A percentile compares a stretch with the other conserved stretches of the same genome.
These are phyloP conservation scores for Coccomyxa sp. DNA, from an alignment of 139 green algal genomes.

Conservation along the genomic window DNA sequence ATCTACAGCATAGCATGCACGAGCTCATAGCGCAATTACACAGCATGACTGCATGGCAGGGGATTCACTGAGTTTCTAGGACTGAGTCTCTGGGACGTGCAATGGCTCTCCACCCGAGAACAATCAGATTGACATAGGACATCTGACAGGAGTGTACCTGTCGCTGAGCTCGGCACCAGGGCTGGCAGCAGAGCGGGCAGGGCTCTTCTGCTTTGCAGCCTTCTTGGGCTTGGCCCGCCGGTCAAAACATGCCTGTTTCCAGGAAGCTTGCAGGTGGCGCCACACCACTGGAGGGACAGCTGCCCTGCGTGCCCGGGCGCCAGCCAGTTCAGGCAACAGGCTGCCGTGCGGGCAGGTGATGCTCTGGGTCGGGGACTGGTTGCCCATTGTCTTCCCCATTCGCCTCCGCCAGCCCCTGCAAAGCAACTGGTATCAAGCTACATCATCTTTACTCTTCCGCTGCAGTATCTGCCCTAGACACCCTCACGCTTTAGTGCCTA, in stretches of 20 bases:
- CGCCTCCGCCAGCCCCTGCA: slow-evolving; percentile 24
- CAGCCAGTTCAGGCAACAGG: slow-evolving; percentile 33
- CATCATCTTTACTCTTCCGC: slow-evolving; percentile 6
- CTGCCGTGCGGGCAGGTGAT: slow-evolving; percentile 57
- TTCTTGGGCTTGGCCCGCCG: neutral
- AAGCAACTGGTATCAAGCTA: slow-evolving; percentile 5
- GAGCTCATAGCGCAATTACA: neutral
- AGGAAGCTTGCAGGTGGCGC: slow-evolving; percentile 8
- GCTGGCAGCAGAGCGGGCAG: no score
- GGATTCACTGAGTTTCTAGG: no score
- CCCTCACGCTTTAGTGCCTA: no score
- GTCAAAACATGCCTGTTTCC: neutral
- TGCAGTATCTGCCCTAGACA: no score
- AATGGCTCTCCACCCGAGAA: no score
- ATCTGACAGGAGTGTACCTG: no score
- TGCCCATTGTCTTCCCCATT: slow-evolving; percentile 15
- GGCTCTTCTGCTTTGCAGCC: neutral
- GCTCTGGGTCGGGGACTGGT: slow-evolving; percentile 32
- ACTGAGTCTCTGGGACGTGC: no score
- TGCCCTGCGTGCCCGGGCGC: slow-evolving; percentile 20
- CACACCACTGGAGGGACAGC: slow-evolving; percentile 42
- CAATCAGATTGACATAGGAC: no score
- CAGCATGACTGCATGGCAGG: neutral
- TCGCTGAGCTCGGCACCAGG: no score
- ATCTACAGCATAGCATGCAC: neutral